phyloP scores from a whole-genome alignment of 441 rosid species.

The Aleurites moluccanus region DNA sequence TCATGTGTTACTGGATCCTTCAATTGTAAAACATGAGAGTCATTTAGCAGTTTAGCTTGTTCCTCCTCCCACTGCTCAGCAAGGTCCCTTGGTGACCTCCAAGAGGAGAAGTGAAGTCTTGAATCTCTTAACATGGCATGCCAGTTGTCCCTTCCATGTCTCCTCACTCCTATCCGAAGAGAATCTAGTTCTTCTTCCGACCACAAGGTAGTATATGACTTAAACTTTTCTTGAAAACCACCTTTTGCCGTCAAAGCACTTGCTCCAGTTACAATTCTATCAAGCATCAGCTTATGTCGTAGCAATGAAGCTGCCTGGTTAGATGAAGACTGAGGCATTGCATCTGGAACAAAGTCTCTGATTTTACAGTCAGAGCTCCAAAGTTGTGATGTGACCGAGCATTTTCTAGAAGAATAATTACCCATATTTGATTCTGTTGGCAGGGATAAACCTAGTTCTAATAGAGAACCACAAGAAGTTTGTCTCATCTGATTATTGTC shows the following conservation, averaged over 20 bases:
- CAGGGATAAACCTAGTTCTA: slow-evolving; percentile 33
- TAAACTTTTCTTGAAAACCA: slow-evolving; percentile 29
- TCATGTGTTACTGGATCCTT: slow-evolving; percentile 26
- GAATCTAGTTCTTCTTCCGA: slow-evolving; percentile 96
- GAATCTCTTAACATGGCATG: slow-evolving; percentile 77
- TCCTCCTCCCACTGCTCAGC: slow-evolving; percentile 92
- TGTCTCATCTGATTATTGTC: slow-evolving; percentile 22
- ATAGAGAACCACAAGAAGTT: slow-evolving; percentile 26
- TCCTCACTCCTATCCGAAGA: slow-evolving; percentile 95
- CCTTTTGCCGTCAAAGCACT: slow-evolving; percentile 30
- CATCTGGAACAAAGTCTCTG: slow-evolving; percentile 28
- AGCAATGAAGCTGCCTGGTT: slow-evolving; percentile 28
- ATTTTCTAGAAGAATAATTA: slow-evolving; percentile 20
- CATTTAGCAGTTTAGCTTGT: slow-evolving; percentile 51
- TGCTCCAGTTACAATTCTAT: slow-evolving; percentile 33
- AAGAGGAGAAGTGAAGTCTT: slow-evolving; percentile 69
- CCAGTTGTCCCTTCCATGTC: slow-evolving; percentile 96
- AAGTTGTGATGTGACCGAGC: slow-evolving; percentile 15
- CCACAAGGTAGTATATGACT: slow-evolving; percentile 44
- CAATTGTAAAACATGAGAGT: slow-evolving; percentile 17
- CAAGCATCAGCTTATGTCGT: slow-evolving; percentile 46
- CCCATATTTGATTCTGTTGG: slow-evolving; percentile 27
- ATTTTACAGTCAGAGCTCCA: slow-evolving; percentile 18
- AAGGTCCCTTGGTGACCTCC: slow-evolving; percentile 65
- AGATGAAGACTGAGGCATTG: slow-evolving; percentile 25